A percentile compares a stretch with the other conserved stretches of the same genome.
These are phyloP conservation scores for Juglanconis sp. DNA, from an alignment of 2,329 filamentous ascomycete species.

Conservation along the genomic window DNA sequence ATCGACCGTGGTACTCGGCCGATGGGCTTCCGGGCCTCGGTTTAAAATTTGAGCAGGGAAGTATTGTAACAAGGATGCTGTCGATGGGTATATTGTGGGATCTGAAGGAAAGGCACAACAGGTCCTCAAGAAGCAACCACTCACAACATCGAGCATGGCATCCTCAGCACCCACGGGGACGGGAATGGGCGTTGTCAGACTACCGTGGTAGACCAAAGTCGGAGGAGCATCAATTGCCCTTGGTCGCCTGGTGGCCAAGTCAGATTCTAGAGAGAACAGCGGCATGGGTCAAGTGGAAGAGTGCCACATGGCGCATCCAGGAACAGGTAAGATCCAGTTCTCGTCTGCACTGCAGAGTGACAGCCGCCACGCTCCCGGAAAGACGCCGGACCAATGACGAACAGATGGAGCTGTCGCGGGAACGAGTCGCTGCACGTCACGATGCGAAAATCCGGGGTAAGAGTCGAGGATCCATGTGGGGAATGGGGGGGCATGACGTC, in stretches of 20 bases:
- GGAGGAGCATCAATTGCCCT: not conserved
- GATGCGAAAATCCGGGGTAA: conserved; percentile 12
- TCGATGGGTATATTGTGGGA: no score
- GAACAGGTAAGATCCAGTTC: not conserved
- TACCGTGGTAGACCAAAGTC: no score
- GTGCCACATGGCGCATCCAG: conserved; percentile 9
- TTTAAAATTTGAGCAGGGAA: no score
- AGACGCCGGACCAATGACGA: conserved; percentile 4
- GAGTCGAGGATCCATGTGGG: conserved; percentile 12
- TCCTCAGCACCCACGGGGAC: no score
- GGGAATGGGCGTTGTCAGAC: no score
- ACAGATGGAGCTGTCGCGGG: not conserved
- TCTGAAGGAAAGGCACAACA: no score
- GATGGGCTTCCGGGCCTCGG: no score
- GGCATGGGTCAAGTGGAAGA: not conserved
- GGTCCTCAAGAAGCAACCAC: no score
- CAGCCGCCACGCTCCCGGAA: not conserved
- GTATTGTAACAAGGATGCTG: no score
- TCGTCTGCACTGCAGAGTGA: not conserved
- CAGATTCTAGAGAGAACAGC: not conserved
- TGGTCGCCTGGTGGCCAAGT: not conserved
- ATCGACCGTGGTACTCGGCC: no score
- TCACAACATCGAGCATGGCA: no score
- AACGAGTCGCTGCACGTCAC: conserved; percentile 12
- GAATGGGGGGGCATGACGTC: conserved; percentile 3